Base-by-base conservation (phyloP, 257 asterid genomes). In the Linderniella brevidens region DNA sequence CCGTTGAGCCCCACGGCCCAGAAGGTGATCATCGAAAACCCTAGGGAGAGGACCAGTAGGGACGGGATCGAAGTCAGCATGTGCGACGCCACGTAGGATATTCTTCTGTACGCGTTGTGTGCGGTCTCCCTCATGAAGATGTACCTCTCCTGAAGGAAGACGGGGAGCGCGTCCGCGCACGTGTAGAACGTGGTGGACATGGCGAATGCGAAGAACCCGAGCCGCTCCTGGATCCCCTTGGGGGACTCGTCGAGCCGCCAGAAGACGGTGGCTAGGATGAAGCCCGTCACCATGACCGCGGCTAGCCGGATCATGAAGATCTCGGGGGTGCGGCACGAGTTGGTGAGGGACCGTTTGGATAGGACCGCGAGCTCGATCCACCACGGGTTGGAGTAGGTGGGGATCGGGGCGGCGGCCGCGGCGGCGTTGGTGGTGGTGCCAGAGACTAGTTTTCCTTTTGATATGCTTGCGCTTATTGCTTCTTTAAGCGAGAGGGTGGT, bases 151-250 rank as follows among this genome's bases (percentile, higher is more conserved):
- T 25, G 32, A 6, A 25, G 32, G 32, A 25, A 25, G 32, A 25
- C 32, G 3, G 32, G 32, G 32, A 25, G 32, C 4, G 32, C 32
- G 32, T 25, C 32, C 4, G 32, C 32, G 32, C 32, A 25, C 32
- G 32, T 25, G 70, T 76, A 79, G 80, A 76, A 83, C 6, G 72
- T 74, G 0, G 94, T 79, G 0, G 94, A 69, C 79, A 82, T 74
- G 0, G 92, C 92, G 53, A 76, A 82, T 0, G 88, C 92, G 39
- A 82, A 79, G 63, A 76, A 82, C 0, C 94, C 92, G 0, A 82
- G 63, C 7, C 94, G 57, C 48, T 82, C 94, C 32, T 67, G 78
- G 1, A 79, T 41, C 1, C 94, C 94, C 41, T 68, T 69, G 0
- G 94, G 94, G 1, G 94, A 68, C 29, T 72, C 48, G 15, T 79